Base-by-base conservation (phyloP, 129 eudicot genomes). In the Silybum marianum region DNA sequence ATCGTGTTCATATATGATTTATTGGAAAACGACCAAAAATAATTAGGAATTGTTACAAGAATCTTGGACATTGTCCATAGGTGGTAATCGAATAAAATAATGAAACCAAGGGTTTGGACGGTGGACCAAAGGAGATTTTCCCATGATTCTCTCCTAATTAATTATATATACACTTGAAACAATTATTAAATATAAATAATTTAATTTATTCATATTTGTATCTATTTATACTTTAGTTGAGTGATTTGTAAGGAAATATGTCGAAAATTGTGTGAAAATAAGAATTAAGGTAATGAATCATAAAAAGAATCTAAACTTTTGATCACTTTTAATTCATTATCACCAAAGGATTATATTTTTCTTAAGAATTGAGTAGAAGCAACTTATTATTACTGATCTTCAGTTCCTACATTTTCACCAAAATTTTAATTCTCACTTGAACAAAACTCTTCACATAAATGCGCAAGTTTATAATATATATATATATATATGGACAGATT, bases 31-130 rank as follows among this genome's bases (percentile, higher is more conserved):
- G 76, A 68, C 76, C 71, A 68, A 44, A 75, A 68, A 18, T 46
- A 74, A 82, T 60, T 26, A 76, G 68, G 70, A 54, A 32, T 70
- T 83, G 82, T 60, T 72, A 83, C 82, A 83, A 76, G 86, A 83
- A 83, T 83, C 86, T 76, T 83, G 86, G 86, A 83, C 82, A 83
- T 83, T 38, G 82, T 83, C 78, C 78, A 83, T 71, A 23, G 86
- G 63, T 38, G 73, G 12, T 83, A 42, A 58, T 71, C 26, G 63
- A 62, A 60, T 77, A 54, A 58, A 83, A 54, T 83, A 77, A 73
- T 70, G 78, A 22, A 63, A 71, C 38, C 54, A 72, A 82, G 32
- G 81, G 65, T 69, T 76, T 76, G 82, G 86, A 70, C 86, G 86
- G 86, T 83, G 82, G 82, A 83, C 86, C 44, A 76, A 71, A 60